Conservation (phyloP, 805 yeast genomes). For the Lipomyces yamanashiensis region DNA sequence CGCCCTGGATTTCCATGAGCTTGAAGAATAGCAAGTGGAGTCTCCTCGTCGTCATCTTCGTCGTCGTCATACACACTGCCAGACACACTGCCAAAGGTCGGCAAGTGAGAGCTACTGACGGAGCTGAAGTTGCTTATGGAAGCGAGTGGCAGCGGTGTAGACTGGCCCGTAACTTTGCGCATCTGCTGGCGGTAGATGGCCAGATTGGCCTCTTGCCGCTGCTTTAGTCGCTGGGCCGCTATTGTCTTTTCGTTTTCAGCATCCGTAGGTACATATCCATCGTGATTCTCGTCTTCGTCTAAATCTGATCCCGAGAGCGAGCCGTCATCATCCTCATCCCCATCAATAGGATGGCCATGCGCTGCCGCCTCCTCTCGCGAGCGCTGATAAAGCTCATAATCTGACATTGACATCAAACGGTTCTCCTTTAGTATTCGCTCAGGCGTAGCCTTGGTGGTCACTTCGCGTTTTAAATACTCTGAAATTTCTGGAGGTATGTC, state of each 20-base stretch:
- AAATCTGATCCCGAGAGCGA: neutral
- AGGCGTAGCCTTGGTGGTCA: slow-evolving; percentile 4
- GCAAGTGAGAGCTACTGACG: neutral
- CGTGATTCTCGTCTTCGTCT: slow-evolving; percentile 12
- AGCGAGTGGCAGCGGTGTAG: slow-evolving; percentile 9
- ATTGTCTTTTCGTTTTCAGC: slow-evolving; percentile 23
- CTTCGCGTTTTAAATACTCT: slow-evolving; percentile 7
- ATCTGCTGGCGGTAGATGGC: slow-evolving; percentile 50
- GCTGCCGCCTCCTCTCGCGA: slow-evolving; percentile 6
- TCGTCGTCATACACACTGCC: slow-evolving; percentile 28
- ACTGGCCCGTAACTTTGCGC: slow-evolving; percentile 47
- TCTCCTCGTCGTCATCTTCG: slow-evolving; percentile 48
- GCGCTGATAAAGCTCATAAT: slow-evolving; percentile 37
- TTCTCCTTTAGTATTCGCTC: slow-evolving; percentile 16
- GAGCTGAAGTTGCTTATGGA: neutral
- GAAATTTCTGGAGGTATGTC: slow-evolving; percentile 23
- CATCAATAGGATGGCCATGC: neutral
- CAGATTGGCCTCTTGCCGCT: slow-evolving; percentile 48
- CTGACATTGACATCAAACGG: slow-evolving; percentile 41
- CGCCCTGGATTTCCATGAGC: slow-evolving; percentile 48
- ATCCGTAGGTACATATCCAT: slow-evolving; percentile 15
- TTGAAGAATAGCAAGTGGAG: slow-evolving; percentile 49
- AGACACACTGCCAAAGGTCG: slow-evolving; percentile 6
- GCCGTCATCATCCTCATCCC: slow-evolving; percentile 29
- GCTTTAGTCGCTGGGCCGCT: slow-evolving; percentile 27